A percentile compares a stretch with the other conserved stretches of the same genome.
Conservation (phyloP, 176 grass and related monocot species). For the Cenchrus fungigraminus region DNA sequence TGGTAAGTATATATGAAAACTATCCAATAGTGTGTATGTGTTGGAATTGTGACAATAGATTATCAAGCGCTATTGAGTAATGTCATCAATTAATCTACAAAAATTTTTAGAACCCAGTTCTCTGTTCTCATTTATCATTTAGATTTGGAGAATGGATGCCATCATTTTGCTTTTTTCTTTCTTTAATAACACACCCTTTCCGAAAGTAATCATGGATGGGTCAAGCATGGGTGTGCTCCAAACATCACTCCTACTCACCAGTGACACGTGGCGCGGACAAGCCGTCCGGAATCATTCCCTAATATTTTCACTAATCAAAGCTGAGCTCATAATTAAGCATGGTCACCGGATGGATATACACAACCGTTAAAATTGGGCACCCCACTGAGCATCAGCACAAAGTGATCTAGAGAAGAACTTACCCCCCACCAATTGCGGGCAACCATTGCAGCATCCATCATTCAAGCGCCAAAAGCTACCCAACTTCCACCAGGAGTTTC, state of each 20-base stretch:
- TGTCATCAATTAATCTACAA: background rate
- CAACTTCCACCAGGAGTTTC: conserved; percentile 37
- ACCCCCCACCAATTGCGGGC: conserved; percentile 28
- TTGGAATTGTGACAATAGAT: too few relatives aligned
- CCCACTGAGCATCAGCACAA: conserved; percentile 22
- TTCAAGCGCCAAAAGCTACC: conserved; percentile 29
- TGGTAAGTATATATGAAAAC: too few relatives aligned
- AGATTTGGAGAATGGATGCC: conserved; percentile 26
- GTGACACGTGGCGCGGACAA: conserved; percentile 24
- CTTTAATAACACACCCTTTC: conserved; percentile 2
- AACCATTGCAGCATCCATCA: conserved; percentile 40
- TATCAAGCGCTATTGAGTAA: background rate
- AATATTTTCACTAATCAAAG: conserved; percentile 4
- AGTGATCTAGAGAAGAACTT: conserved; percentile 15
- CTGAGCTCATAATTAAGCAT: background rate
- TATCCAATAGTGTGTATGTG: too few relatives aligned
- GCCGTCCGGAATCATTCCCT: conserved; percentile 4
- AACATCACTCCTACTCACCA: background rate
- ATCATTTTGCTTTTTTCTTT: background rate
- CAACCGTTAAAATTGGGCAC: conserved; percentile 41
- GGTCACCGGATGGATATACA: conserved; percentile 33
- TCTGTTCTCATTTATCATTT: background rate
- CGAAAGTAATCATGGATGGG: conserved; percentile 17
- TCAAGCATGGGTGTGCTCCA: background rate
- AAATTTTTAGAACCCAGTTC: background rate